Conservation (phyloP, 2,329 filamentous ascomycete species). For the Penicillium sp. region DNA sequence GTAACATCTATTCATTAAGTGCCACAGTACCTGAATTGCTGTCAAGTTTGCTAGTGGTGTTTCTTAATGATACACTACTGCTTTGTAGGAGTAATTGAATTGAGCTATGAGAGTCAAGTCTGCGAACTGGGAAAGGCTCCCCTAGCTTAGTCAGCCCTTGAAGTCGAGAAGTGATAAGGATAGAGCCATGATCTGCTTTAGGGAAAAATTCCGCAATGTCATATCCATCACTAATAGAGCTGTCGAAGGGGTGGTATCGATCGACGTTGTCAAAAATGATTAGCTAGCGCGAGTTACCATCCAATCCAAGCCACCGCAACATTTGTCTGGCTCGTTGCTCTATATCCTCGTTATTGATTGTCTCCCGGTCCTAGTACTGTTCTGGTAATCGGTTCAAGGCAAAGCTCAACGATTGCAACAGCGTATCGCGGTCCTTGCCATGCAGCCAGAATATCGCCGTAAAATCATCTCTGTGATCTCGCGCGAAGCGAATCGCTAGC, state of each 20-base stretch:
- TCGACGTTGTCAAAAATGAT: conserved; percentile 32
- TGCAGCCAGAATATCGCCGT: conserved; percentile 28
- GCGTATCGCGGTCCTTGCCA: conserved; percentile 19
- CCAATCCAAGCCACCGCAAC: conserved; percentile 12
- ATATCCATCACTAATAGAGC: conserved; percentile 17
- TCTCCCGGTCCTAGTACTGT: neutral
- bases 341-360: conserved; percentile 10
- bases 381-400: conserved; percentile 13
- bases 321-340: conserved; percentile 15
- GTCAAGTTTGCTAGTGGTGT: neutral
- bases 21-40: conserved; percentile 11
- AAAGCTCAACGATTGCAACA: conserved; percentile 21
- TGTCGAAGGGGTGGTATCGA: conserved; percentile 14
- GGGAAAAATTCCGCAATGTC: conserved; percentile 33
- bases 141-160: conserved; percentile 34
- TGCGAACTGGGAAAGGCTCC: conserved; percentile 31
- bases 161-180: conserved; percentile 44
- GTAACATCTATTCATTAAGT: neutral
- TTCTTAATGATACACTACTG: conserved; percentile 1
- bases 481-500: too few species aligned
- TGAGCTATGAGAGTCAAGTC: conserved; percentile 22
- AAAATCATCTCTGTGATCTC: conserved; percentile 20
- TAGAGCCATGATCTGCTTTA: conserved; percentile 38
- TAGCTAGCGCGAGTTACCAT: conserved; percentile 24
- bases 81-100: conserved; percentile 17